These are phyloP conservation scores for Coemansia sp. DNA, from an alignment of 192 early-diverging fungal genomes.

Conservation along the genomic window DNA sequence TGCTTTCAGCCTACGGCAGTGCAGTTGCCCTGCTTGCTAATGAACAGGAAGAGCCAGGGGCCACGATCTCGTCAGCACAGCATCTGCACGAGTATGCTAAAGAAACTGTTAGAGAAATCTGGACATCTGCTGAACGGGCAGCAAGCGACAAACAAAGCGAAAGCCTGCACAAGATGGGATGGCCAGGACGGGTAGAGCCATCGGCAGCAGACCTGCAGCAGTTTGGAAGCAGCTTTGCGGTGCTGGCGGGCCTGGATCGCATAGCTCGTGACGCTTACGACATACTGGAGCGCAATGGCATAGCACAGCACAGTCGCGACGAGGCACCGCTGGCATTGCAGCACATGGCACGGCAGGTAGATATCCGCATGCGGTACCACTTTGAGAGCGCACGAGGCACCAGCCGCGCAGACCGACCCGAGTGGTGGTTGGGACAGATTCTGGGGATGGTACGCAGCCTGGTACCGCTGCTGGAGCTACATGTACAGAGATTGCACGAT, in stretches of 20 bases:
- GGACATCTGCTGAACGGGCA: slow-evolving; percentile 21
- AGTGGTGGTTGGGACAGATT: slow-evolving; percentile 71
- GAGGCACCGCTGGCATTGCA: slow-evolving; percentile 50
- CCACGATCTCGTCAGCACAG: neutral
- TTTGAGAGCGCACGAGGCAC: slow-evolving; percentile 69
- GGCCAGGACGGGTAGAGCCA: slow-evolving; percentile 43
- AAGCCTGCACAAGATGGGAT: slow-evolving; percentile 32
- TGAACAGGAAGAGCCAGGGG: neutral
- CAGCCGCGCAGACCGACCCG: slow-evolving; percentile 77
- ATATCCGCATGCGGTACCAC: slow-evolving; percentile 68
- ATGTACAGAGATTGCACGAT: slow-evolving; percentile 63
- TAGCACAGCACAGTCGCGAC: slow-evolving; percentile 5
- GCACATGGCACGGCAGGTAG: slow-evolving; percentile 59
- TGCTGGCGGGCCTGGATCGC: slow-evolving; percentile 28
- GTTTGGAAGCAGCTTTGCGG: slow-evolving; percentile 35
- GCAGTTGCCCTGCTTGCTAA: slow-evolving; percentile 16
- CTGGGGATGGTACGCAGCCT: slow-evolving; percentile 60
- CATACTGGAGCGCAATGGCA: slow-evolving; percentile 11
- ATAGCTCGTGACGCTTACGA: slow-evolving; percentile 16
- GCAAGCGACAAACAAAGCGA: slow-evolving; percentile 23
- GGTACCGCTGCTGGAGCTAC: slow-evolving; percentile 61
- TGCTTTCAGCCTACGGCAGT: slow-evolving; percentile 20
- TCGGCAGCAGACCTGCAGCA: slow-evolving; percentile 16
- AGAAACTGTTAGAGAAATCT: slow-evolving; percentile 22
- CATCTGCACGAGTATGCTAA: slow-evolving; percentile 30